Evolutionary conservation across 139 green algal species (phyloP).

Genomic region (Micractinium conductrix): DNA sequence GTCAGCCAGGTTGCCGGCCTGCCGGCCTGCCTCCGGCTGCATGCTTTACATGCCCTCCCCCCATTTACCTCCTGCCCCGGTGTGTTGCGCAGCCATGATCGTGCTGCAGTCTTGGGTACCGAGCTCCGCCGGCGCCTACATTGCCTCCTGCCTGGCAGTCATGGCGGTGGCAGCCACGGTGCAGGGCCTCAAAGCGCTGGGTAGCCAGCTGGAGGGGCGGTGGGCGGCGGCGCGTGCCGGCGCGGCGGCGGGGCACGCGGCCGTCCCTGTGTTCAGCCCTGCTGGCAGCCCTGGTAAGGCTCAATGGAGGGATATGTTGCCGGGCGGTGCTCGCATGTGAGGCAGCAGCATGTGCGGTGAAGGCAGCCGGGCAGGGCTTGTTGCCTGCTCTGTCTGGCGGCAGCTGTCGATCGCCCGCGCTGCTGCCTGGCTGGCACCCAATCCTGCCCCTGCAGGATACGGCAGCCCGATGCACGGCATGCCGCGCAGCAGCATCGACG

Average conservation of each 20-base stretch:
- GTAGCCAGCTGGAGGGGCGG: conserved; percentile 17
- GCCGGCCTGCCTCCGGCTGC: too few relatives aligned
- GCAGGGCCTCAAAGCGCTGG: conserved; percentile 35
- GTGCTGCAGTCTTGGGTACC: conserved; percentile 51
- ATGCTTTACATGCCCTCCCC: not conserved
- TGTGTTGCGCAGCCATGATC: conserved; percentile 33
- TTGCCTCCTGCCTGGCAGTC: conserved; percentile 39
- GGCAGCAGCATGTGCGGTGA: not conserved
- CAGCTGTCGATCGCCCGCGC: not conserved
- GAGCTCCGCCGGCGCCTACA: conserved; percentile 28
- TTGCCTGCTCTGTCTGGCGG: not conserved
- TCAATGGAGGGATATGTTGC: not conserved
- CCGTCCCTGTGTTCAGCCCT: not conserved
- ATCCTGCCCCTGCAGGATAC: not conserved
- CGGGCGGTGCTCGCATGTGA: too few relatives aligned
- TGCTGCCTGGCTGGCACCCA: not conserved
- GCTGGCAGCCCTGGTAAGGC: not conserved
- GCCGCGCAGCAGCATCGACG: not conserved
- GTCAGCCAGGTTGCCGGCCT: not conserved
- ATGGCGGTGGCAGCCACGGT: conserved; percentile 24
- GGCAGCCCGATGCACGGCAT: not conserved
- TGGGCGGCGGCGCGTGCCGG: conserved; percentile 30
- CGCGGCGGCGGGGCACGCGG: not conserved
- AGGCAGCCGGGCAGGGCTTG: not conserved
- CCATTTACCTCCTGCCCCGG: not conserved